Percentiles rank a stretch among this genome's conserved stretches.
Conservation (phyloP, 2,329 filamentous ascomycete species). For the Calonectria crousiana region DNA sequence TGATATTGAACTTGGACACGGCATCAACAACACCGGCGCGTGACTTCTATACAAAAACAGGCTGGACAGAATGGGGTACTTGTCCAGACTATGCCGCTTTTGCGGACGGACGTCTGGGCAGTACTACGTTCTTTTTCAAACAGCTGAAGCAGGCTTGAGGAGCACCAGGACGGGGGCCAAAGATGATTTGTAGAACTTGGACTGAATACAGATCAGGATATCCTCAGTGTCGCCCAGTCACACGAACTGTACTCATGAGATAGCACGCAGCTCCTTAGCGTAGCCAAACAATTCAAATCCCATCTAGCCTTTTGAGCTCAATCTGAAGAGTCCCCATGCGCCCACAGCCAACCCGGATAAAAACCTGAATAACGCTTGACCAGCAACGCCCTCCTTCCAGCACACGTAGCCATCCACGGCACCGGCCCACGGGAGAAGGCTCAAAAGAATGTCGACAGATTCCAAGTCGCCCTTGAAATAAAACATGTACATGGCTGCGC, state of each 20-base stretch:
- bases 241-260: neutral
- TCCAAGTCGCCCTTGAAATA: slow-evolving; percentile 36
- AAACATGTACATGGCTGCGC: slow-evolving; percentile 38
- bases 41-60: neutral
- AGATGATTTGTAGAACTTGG: neutral
- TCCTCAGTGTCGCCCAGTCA: neutral
- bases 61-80: slow-evolving; percentile 8
- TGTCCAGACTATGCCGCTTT: slow-evolving; percentile 10
- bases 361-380: slow-evolving; percentile 30
- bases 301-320: slow-evolving; percentile 26
- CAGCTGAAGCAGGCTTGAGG: neutral
- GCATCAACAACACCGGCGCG: neutral
- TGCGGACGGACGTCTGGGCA: neutral
- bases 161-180: neutral
- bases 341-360: slow-evolving; percentile 21
- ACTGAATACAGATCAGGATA: neutral
- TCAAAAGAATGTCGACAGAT: slow-evolving; percentile 38
- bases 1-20: neutral
- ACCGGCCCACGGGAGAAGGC: slow-evolving; percentile 33
- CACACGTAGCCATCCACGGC: slow-evolving; percentile 40
- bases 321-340: slow-evolving; percentile 35
- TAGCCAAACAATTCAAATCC: neutral
- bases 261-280: no score
- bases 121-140: slow-evolving; percentile 1
- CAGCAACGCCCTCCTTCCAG: slow-evolving; percentile 36